phyloP scores from a whole-genome alignment of 2,329 filamentous ascomycete genomes.

The Macrophomina phaseolina region DNA sequence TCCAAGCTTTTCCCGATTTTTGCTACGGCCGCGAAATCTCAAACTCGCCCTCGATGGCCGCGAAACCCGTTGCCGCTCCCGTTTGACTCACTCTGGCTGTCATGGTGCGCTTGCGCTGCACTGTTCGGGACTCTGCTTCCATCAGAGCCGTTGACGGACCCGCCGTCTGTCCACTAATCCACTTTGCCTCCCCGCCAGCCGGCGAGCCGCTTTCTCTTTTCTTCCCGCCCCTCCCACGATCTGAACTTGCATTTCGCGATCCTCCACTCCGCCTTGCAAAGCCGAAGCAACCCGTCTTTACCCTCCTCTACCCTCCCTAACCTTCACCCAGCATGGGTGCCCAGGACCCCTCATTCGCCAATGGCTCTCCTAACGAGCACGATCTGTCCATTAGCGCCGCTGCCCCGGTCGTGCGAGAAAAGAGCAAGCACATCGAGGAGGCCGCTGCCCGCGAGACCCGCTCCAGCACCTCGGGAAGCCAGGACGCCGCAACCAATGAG shows the following conservation, averaged over 20 bases:
- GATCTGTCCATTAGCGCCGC: constrained; percentile 22
- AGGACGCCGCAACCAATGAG: constrained; percentile 1
- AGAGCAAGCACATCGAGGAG: constrained; percentile 14
- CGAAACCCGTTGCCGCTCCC: not conserved
- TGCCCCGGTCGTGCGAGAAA: constrained; percentile 19
- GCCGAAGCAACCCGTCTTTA: constrained; percentile 15
- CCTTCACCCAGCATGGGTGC: constrained; percentile 22
- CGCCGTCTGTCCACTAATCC: constrained; percentile 12
- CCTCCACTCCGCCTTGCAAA: constrained; percentile 13
- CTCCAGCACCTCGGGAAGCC: constrained; percentile 25
- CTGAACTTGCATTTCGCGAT: constrained; percentile 21
- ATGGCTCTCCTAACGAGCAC: not conserved
- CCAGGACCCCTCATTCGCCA: constrained; percentile 9
- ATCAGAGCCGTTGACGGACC: constrained; percentile 8
- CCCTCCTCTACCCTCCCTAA: constrained; percentile 9
- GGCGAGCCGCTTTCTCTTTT: not conserved
- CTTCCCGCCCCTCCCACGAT: constrained; percentile 25
- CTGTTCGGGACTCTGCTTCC: not conserved
- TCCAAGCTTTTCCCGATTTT: constrained; percentile 22
- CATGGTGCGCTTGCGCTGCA: not conserved
- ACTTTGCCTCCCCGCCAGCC: constrained; percentile 16
- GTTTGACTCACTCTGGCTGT: not conserved
- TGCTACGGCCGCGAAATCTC: not conserved
- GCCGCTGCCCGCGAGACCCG: constrained; percentile 24
- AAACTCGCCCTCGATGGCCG: not conserved